phyloP scores from a whole-genome alignment of 768 basidiomycete species.

The Collybia mongolica region DNA sequence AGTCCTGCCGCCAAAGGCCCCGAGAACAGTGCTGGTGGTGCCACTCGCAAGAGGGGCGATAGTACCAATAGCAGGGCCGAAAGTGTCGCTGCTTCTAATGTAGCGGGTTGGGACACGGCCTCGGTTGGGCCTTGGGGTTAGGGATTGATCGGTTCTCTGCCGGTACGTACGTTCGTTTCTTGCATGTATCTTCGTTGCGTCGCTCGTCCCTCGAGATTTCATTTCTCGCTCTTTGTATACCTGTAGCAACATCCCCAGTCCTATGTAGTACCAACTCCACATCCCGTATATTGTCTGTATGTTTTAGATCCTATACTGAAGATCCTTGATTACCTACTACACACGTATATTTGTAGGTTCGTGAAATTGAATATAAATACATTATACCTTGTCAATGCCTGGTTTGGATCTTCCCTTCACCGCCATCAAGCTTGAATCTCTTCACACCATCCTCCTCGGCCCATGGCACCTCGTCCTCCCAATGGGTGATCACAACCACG shows the following conservation, averaged over 20 bases:
- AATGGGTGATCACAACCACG: constrained; percentile 85
- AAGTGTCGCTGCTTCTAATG: background rate
- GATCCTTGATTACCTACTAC: no score
- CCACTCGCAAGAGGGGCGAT: background rate
- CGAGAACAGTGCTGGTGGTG: no score
- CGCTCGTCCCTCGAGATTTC: background rate
- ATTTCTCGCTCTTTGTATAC: background rate
- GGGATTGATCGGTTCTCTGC: background rate
- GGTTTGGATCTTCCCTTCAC: constrained; percentile 16
- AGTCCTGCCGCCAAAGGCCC: background rate
- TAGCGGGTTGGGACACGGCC: background rate
- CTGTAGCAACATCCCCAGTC: background rate
- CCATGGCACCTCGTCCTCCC: constrained; percentile 93
- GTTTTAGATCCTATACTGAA: no score
- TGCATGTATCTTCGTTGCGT: no score
- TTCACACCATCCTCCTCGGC: constrained; percentile 49
- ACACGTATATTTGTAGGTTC: no score
- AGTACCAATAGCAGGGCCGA: background rate
- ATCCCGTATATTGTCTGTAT: background rate
- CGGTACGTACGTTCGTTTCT: background rate
- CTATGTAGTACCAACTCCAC: no score
- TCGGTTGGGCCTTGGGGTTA: background rate
- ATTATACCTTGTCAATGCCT: no score
- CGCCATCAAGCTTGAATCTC: constrained; percentile 30
- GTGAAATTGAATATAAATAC: no score